Conservation (phyloP, 2,329 filamentous ascomycete genomes). For the Pyrenophora graminea region DNA sequence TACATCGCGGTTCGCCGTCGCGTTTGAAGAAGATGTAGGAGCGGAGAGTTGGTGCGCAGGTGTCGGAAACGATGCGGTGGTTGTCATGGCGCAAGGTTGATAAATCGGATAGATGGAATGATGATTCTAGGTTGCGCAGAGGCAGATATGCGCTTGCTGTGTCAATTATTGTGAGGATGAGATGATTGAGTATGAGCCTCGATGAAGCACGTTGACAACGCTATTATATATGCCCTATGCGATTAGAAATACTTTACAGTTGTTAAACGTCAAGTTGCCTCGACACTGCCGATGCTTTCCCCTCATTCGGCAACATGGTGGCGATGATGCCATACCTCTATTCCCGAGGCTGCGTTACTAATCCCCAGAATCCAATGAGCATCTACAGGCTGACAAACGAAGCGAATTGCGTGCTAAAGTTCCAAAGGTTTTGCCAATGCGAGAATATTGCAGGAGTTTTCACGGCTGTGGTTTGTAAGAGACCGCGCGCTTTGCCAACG, state of each 20-base stretch:
- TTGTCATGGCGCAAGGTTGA: conserved; percentile 36
- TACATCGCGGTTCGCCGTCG: conserved; percentile 36
- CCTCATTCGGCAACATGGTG: conserved; percentile 25
- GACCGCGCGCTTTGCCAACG: background rate
- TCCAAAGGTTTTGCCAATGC: background rate
- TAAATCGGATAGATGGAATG: too few relatives aligned
- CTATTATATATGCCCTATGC: conserved; percentile 28
- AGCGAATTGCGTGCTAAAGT: conserved; percentile 28
- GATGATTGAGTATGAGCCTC: conserved; percentile 14
- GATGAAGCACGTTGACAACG: conserved; percentile 3
- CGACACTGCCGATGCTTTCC: conserved; percentile 14
- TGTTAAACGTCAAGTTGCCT: conserved; percentile 9
- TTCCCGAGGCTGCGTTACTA: conserved; percentile 38
- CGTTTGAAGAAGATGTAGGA: conserved; percentile 28
- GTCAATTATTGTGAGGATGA: conserved; percentile 12
- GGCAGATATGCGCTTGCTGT: background rate
- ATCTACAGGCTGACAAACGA: conserved; percentile 32
- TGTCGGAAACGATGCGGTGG: conserved; percentile 48
- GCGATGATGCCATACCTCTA: conserved; percentile 43
- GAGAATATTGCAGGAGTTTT: background rate
- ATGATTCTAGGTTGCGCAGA: too few relatives aligned
- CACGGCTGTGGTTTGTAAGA: conserved; percentile 10
- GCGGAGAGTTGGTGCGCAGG: conserved; percentile 49
- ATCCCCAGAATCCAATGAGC: conserved; percentile 26
- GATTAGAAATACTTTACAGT: conserved; percentile 36